These are phyloP conservation scores for Sporisorium sorghi DNA, from an alignment of 1,284 basidiomycete species.

Conservation along the genomic window DNA sequence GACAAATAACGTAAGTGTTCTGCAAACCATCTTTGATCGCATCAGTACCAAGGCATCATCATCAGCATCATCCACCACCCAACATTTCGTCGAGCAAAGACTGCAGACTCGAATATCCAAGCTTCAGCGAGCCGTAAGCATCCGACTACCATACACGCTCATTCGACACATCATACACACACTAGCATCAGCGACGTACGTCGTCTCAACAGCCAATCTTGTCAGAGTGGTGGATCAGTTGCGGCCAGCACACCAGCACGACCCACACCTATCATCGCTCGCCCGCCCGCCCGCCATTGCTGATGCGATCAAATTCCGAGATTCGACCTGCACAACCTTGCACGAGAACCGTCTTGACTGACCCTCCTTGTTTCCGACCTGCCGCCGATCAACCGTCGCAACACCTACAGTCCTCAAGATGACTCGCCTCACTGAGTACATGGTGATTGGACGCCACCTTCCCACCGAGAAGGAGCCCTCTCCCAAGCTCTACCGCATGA, in stretches of 20 bases:
- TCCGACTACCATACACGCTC: not conserved
- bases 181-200: conserved; percentile 19
- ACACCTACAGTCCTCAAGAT: conserved; percentile 52
- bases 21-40: conserved; percentile 15
- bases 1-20: conserved; percentile 49
- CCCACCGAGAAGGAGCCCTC: conserved; percentile 92
- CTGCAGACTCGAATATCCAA: not conserved
- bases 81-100: not conserved
- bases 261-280: not conserved
- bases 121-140: not conserved
- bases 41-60: conserved; percentile 25
- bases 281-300: not conserved
- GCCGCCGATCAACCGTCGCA: conserved; percentile 11
- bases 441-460: conserved; percentile 96
- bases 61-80: conserved; percentile 2
- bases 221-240: not conserved
- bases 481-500: conserved; percentile 99
- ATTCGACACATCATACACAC: not conserved
- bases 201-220: not conserved
- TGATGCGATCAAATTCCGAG: conserved; percentile 23
- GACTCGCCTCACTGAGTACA: conserved; percentile 79
- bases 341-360: conserved; percentile 14
- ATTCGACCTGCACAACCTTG: not conserved
- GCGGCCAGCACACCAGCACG: not conserved
- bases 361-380: conserved; percentile 17